Evolutionary conservation across 495 filamentous ascomycete genomes (phyloP).

Genomic region (Diplogelasinospora grovesii): DNA sequence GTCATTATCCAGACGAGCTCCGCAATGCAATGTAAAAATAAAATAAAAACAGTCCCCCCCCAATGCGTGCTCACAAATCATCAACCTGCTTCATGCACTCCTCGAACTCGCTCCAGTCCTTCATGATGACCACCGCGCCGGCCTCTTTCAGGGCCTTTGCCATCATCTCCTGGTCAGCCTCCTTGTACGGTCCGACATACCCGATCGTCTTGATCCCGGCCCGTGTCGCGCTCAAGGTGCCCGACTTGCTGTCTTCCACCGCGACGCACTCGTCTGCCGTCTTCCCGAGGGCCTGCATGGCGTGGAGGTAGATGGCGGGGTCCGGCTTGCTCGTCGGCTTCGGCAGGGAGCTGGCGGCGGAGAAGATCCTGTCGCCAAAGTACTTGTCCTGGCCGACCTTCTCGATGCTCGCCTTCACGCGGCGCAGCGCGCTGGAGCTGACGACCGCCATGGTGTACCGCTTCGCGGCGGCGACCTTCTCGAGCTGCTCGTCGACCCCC

Average conservation of each 20-base stretch:
- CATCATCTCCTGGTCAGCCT: slow-evolving; percentile 68
- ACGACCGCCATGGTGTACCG: slow-evolving; percentile 80
- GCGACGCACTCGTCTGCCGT: slow-evolving; percentile 71
- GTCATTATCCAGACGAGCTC: too few species aligned
- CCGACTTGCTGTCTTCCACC: slow-evolving; percentile 86
- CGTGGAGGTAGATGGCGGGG: slow-evolving; percentile 83
- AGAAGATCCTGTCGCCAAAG: slow-evolving; percentile 76
- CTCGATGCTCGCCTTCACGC: slow-evolving; percentile 72
- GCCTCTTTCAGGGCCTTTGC: slow-evolving; percentile 58
- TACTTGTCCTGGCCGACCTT: slow-evolving; percentile 76
- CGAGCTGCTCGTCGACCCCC: slow-evolving; percentile 64
- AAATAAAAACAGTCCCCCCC: too few species aligned
- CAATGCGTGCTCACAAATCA: too few species aligned
- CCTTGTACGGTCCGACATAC: slow-evolving; percentile 78
- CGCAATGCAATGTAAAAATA: too few species aligned
- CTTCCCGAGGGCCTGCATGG: slow-evolving; percentile 68
- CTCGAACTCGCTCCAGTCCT: slow-evolving; percentile 77
- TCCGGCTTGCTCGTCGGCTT: slow-evolving; percentile 86
- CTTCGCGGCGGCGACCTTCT: slow-evolving; percentile 51
- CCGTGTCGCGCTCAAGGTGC: slow-evolving; percentile 69
- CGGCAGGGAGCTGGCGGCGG: slow-evolving; percentile 70
- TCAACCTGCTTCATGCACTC: too few species aligned
- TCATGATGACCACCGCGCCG: slow-evolving; percentile 72
- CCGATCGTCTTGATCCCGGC: slow-evolving; percentile 80
- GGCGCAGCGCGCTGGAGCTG: slow-evolving; percentile 67